Evolutionary conservation across 23 red algal genomes (phyloP).

Genomic region (Gracilaria caudata): DNA sequence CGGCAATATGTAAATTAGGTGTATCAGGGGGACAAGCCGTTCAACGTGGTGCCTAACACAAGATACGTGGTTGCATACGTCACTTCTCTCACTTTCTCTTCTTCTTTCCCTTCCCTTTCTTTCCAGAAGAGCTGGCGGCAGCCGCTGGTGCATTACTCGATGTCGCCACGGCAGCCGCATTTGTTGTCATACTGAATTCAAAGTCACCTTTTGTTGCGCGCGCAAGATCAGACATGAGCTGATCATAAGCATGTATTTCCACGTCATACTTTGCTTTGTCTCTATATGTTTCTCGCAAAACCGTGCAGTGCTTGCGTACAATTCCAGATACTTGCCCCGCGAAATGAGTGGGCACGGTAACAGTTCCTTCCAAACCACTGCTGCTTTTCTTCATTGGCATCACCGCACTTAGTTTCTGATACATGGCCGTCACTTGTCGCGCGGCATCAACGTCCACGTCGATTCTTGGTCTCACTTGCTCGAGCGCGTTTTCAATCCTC

Average conservation of each 20-base stretch:
- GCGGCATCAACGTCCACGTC: constrained; percentile 74
- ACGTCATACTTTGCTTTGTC: constrained; percentile 78
- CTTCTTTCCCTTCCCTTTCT: constrained; percentile 42
- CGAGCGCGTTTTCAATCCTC: constrained; percentile 85
- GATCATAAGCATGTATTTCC: constrained; percentile 77
- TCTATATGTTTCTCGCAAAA: constrained; percentile 71
- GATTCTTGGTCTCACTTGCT: constrained; percentile 54
- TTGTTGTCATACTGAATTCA: constrained; percentile 49
- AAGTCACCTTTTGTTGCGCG: constrained; percentile 87
- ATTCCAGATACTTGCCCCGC: constrained; percentile 60
- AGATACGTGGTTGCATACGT: neutral
- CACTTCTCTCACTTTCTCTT: constrained; percentile 1
- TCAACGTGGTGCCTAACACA: neutral
- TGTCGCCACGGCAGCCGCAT: constrained; percentile 8
- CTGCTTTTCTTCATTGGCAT: constrained; percentile 80
- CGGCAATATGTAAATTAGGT: neutral
- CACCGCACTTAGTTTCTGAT: constrained; percentile 48
- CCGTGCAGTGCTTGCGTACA: constrained; percentile 50
- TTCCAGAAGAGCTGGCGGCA: neutral
- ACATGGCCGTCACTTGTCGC: constrained; percentile 64
- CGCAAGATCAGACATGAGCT: constrained; percentile 75
- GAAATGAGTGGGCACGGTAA: constrained; percentile 44
- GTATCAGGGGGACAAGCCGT: neutral
- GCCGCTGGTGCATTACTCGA: neutral
- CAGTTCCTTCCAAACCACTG: constrained; percentile 64